A percentile compares a stretch with the other conserved stretches of the same genome.
These are phyloP conservation scores for Plasmodium cynomolgi DNA, from an alignment of 169 alveolate species.

Conservation along the genomic window DNA sequence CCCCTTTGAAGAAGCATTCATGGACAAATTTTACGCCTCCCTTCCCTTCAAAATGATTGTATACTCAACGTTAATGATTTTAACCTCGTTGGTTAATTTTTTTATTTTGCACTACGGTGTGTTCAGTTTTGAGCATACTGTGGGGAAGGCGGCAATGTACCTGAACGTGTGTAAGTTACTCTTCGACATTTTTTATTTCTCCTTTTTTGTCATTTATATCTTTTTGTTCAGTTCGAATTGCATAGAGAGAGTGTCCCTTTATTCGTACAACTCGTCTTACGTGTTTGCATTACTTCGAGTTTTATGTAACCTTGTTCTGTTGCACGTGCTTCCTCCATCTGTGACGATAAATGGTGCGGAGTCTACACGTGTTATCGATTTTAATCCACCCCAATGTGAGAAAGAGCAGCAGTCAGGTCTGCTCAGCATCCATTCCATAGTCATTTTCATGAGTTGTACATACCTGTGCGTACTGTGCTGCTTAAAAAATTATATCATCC, in stretches of 20 bases:
- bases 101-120: constrained; percentile 26
- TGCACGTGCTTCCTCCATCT: neutral
- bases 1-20: constrained; percentile 30
- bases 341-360: neutral
- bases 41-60: constrained; percentile 49
- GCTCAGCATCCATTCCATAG: neutral
- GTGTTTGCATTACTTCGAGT: constrained; percentile 12
- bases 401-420: neutral
- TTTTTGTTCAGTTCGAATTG: constrained; percentile 26
- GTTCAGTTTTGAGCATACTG: neutral
- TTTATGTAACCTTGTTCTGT: constrained; percentile 19
- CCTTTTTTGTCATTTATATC: constrained; percentile 37
- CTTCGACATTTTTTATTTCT: constrained; percentile 34
- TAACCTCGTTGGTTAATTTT: constrained; percentile 34
- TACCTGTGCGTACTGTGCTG: constrained; percentile 39
- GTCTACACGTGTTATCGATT: neutral
- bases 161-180: constrained; percentile 19
- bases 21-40: constrained; percentile 60
- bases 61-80: constrained; percentile 28
- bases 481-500: constrained; percentile 58
- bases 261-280: constrained; percentile 46
- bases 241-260: constrained; percentile 12
- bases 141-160: neutral
- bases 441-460: constrained; percentile 1
- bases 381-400: neutral